Percentiles rank a stretch among this genome's conserved stretches.
phyloP scores from a whole-genome alignment of 257 asterid genomes.

The Lantana camara region DNA sequence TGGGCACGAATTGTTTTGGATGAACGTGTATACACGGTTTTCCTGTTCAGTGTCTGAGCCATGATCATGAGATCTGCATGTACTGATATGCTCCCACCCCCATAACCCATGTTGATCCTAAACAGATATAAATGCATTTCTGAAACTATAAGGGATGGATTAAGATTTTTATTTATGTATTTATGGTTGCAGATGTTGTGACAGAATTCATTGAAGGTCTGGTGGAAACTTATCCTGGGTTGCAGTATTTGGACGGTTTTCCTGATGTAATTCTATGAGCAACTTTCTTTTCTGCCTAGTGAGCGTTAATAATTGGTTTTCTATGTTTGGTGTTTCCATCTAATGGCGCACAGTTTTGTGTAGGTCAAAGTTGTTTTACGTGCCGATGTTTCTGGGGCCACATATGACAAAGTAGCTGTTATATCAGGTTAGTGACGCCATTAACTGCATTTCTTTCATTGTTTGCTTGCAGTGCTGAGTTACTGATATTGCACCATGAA shows the following conservation, averaged over 20 bases:
- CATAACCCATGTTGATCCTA: neutral
- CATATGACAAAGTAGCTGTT: constrained; percentile 85
- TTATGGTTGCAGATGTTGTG: constrained; percentile 76
- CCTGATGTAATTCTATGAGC: constrained; percentile 58
- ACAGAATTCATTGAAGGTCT: constrained; percentile 95
- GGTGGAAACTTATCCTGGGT: constrained; percentile 88
- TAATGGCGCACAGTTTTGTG: constrained; percentile 20
- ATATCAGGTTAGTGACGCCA: constrained; percentile 67
- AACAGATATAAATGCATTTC: neutral
- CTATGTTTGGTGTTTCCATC: constrained; percentile 14
- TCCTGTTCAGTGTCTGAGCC: neutral
- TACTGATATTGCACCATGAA: neutral
- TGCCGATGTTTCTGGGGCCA: constrained; percentile 77
- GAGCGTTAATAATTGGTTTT: neutral
- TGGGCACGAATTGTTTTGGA: constrained; percentile 11
- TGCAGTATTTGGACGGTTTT: constrained; percentile 97
- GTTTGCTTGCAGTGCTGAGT: constrained; percentile 13
- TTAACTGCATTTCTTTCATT: constrained; percentile 14
- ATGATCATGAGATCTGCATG: constrained; percentile 19
- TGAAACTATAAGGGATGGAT: neutral
- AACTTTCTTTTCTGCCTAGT: constrained; percentile 4
- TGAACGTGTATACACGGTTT: constrained; percentile 5
- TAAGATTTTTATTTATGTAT: constrained; percentile 18
- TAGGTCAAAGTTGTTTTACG: constrained; percentile 94
- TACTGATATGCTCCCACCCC: neutral